A percentile compares a stretch with the other conserved stretches of the same genome.
Conservation (phyloP, 129 eudicot genomes). For the carrot (Daucus carota) region DNA sequence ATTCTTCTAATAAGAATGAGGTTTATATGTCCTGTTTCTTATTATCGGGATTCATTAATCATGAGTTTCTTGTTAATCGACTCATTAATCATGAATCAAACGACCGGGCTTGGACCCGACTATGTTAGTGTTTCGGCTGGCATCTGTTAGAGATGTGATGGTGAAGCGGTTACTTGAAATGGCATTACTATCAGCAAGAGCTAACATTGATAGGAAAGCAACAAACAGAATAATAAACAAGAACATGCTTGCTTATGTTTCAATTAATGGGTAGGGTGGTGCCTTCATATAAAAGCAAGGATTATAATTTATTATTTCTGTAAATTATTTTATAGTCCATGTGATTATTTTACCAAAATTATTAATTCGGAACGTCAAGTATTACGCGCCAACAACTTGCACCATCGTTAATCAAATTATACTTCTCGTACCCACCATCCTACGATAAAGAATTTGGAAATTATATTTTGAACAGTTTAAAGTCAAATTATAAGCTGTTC, state of each 20-base stretch:
- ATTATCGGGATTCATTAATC: too few relatives aligned
- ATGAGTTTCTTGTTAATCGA: too few relatives aligned
- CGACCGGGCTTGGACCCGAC: too few relatives aligned
- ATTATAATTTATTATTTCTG: not conserved
- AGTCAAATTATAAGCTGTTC: too few relatives aligned
- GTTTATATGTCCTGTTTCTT: too few relatives aligned
- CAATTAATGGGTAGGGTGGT: not conserved
- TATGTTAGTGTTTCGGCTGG: not conserved
- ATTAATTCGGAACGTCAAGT: not conserved
- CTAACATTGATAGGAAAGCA: not conserved
- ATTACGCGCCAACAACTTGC: not conserved
- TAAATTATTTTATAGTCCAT: not conserved
- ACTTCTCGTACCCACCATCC: not conserved
- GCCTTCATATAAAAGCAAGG: not conserved
- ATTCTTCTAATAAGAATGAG: too few relatives aligned
- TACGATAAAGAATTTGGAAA: too few relatives aligned
- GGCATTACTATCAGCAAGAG: not conserved
- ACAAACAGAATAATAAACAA: constrained; percentile 3
- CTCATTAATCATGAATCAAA: too few relatives aligned
- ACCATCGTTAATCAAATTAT: not conserved
- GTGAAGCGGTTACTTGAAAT: not conserved
- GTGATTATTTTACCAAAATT: not conserved
- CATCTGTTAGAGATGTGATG: constrained; percentile 5
- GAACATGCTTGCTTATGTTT: not conserved
- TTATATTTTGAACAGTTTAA: too few relatives aligned